Conservation (phyloP, 129 eudicot species). For the Tagetes patula region DNA sequence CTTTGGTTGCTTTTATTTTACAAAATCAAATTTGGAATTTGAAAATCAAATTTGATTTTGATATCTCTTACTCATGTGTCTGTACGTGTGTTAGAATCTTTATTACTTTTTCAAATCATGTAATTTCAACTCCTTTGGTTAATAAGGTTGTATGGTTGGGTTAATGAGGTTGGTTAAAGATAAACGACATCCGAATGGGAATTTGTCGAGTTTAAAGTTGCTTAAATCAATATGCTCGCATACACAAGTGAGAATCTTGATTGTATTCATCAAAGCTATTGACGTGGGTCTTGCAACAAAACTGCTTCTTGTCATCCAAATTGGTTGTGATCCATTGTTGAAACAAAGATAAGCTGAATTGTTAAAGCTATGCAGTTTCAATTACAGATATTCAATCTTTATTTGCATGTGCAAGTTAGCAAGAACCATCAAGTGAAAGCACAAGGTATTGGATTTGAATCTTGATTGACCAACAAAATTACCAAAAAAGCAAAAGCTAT, state of each 20-base stretch:
- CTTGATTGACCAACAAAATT: conserved; percentile 7
- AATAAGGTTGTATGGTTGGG: conserved; percentile 28
- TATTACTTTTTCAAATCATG: too few species aligned
- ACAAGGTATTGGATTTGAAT: not conserved
- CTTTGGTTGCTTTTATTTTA: too few species aligned
- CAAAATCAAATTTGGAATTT: too few species aligned
- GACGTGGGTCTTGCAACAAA: conserved; percentile 60
- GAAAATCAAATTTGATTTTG: too few species aligned
- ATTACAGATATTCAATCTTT: conserved; percentile 50
- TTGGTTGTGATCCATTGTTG: conserved; percentile 50
- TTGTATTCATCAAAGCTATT: conserved; percentile 43
- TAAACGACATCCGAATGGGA: conserved; percentile 38
- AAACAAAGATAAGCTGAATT: conserved; percentile 51
- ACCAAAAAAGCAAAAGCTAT: not conserved
- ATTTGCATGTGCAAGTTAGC: conserved; percentile 59
- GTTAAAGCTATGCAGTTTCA: conserved; percentile 54
- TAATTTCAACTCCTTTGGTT: too few species aligned
- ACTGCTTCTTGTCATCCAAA: conserved; percentile 51
- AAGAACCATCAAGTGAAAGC: conserved; percentile 42
- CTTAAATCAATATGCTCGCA: conserved; percentile 39
- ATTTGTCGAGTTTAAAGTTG: conserved; percentile 35
- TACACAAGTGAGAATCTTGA: conserved; percentile 33
- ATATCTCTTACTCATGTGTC: too few species aligned
- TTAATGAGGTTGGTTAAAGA: conserved; percentile 49
- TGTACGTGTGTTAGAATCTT: too few species aligned